Percentiles rank a stretch among this genome's conserved stretches.
These are phyloP conservation scores for Funneliformis caledonium DNA, from an alignment of 371 early-diverging fungal species.

Conservation along the genomic window DNA sequence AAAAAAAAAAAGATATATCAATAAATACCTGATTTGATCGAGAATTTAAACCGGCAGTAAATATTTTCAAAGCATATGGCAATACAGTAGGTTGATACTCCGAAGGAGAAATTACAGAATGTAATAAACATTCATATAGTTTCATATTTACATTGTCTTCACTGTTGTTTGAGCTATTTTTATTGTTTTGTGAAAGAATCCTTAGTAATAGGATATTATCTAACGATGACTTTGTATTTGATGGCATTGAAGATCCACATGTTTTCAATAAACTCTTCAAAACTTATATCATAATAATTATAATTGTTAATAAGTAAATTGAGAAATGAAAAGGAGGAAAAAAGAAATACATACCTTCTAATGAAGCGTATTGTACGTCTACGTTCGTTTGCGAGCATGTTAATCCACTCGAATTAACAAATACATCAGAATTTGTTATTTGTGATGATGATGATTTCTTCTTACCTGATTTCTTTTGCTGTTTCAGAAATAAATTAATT, in stretches of 20 bases:
- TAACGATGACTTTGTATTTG: not conserved
- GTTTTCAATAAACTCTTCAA: constrained; percentile 24
- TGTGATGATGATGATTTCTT: constrained; percentile 50
- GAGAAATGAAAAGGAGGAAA: not conserved
- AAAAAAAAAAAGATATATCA: not conserved
- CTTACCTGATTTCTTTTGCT: constrained; percentile 45
- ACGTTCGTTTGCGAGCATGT: not conserved
- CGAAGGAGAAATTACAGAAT: constrained; percentile 32
- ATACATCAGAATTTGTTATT: constrained; percentile 44
- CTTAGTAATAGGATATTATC: constrained; percentile 27
- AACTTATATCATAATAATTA: not conserved
- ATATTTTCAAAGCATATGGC: constrained; percentile 33
- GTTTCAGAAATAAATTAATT: not conserved
- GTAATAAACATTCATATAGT: constrained; percentile 39
- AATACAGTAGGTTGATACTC: constrained; percentile 27
- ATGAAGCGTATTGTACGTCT: constrained; percentile 37
- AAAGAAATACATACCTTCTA: constrained; percentile 33
- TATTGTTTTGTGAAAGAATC: constrained; percentile 1
- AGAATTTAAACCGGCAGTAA: constrained; percentile 25
- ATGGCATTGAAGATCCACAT: constrained; percentile 20
- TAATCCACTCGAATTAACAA: not conserved
- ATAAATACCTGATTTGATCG: constrained; percentile 16
- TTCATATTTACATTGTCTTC: constrained; percentile 13
- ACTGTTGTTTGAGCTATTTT: not conserved
- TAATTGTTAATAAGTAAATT: not conserved